phyloP scores from a whole-genome alignment of 163 green algal genomes.

The Dunaliella salina region DNA sequence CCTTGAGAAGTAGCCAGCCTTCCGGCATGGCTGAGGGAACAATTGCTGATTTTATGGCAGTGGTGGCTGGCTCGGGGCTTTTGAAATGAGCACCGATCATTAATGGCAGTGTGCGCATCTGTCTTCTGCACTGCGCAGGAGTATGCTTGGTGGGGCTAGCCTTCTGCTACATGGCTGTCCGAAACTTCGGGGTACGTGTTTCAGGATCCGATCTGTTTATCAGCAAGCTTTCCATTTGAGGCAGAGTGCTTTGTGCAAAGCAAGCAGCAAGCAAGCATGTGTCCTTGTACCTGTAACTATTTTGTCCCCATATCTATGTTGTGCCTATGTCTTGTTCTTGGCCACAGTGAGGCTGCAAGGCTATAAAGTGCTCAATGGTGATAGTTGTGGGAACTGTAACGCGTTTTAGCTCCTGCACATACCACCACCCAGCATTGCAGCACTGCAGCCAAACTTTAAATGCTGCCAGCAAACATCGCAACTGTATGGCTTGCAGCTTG shows the following conservation, averaged over 20 bases:
- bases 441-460: background rate
- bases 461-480: background rate
- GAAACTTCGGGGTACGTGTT: constrained; percentile 48
- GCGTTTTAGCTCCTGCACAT: too few relatives aligned
- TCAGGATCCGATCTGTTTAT: background rate
- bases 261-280: background rate
- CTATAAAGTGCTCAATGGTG: background rate
- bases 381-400: too few relatives aligned
- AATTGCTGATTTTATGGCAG: too few relatives aligned
- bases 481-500: background rate
- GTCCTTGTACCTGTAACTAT: too few relatives aligned
- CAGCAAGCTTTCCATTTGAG: background rate
- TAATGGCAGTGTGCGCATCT: background rate
- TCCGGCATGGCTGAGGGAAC: too few relatives aligned
- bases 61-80: too few relatives aligned
- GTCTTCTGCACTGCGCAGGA: constrained; percentile 32
- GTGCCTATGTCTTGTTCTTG: background rate
- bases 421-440: too few relatives aligned
- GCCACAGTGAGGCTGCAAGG: background rate
- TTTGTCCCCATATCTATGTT: too few relatives aligned
- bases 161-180: constrained; percentile 48
- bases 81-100: too few relatives aligned
- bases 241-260: background rate
- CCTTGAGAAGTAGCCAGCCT: too few relatives aligned
- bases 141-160: constrained; percentile 38